Percentiles rank a stretch among this genome's conserved stretches.
Evolutionary conservation across 2,329 filamentous ascomycete genomes (phyloP).

Genomic region (Blumeria hordei): DNA sequence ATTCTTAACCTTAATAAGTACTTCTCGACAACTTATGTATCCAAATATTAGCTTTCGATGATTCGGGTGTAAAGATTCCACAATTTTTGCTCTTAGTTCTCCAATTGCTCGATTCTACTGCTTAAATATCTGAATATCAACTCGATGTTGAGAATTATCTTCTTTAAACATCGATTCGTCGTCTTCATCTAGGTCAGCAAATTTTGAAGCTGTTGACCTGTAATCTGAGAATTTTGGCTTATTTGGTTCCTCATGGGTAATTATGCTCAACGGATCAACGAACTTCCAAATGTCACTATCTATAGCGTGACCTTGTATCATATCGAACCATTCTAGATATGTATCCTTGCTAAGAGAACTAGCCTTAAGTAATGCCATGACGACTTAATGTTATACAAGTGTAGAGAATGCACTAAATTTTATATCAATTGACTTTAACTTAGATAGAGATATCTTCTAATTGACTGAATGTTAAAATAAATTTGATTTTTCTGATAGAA

Average conservation of each 20-base stretch:
- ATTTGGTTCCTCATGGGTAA: not conserved
- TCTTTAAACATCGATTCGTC: not conserved
- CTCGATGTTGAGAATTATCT: not conserved
- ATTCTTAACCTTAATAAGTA: not conserved
- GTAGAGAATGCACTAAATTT: not conserved
- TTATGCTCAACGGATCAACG: not conserved
- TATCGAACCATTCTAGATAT: conserved; percentile 1
- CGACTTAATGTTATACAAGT: not conserved
- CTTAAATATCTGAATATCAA: not conserved
- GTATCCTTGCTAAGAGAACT: not conserved
- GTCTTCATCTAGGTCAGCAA: not conserved
- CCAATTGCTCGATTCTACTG: not conserved
- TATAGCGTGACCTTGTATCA: not conserved
- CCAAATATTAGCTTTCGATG: not conserved
- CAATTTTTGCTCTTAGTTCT: not conserved
- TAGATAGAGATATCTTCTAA: not conserved
- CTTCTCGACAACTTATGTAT: not conserved
- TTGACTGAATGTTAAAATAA: not conserved
- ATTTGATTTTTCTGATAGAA: not conserved
- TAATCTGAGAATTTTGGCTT: not conserved
- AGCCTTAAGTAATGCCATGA: not conserved
- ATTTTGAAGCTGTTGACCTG: not conserved
- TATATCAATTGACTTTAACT: not conserved
- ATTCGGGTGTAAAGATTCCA: not conserved
- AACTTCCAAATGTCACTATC: not conserved